Base-by-base conservation (phyloP, 805 yeast species). In the Groenewaldozyma tartarivorans region DNA sequence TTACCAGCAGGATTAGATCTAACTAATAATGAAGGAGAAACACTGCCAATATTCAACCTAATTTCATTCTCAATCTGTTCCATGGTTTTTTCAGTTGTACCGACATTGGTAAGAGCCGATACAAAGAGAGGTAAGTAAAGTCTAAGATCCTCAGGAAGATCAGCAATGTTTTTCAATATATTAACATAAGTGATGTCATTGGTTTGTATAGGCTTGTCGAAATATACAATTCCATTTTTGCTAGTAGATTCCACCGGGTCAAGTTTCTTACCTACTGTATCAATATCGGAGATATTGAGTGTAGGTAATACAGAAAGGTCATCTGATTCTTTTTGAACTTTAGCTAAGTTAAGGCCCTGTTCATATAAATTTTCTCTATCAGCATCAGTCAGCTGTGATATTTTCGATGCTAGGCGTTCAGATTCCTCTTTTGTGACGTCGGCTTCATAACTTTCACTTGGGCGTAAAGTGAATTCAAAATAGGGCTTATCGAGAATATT, bases 31-130 rank as follows among this genome's bases (percentile, higher is more conserved):
- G 74, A 67, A n/a, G 87, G 72, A 3, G 77, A 66, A 16, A 92
- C 59, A 0, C 96, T 96, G 20, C 97, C 97, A 0, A 97, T 87
- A 42, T 72, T 69, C 38, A 79, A 66, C 54, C 81, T 84, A 50
- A 92, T 87, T 35, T 79, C 77, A 49, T 88, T 87, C 55, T 90
- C 97, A 43, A 92, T 71, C 29, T 79, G 81, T 18, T 85, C 82
- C 73, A 84, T 84, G 0, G 80, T 57, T 44, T 80, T 77, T 5
- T 60, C 53, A 5, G 65, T 57, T 1, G 98, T 90, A n/a, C 98
- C 98, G 47, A 92, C 67, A 55, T 79, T 85, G 2, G 94, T 81
- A 45, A 92, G 64, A 36, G 94, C 81, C 21, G 79, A 81, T 6
- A 81, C 67, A 62, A 83, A 92, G 35, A 92, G 58, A 0, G 95